A percentile compares a stretch with the other conserved stretches of the same genome.
phyloP scores from a whole-genome alignment of 768 basidiomycete genomes.

The Mycena epipterygia region DNA sequence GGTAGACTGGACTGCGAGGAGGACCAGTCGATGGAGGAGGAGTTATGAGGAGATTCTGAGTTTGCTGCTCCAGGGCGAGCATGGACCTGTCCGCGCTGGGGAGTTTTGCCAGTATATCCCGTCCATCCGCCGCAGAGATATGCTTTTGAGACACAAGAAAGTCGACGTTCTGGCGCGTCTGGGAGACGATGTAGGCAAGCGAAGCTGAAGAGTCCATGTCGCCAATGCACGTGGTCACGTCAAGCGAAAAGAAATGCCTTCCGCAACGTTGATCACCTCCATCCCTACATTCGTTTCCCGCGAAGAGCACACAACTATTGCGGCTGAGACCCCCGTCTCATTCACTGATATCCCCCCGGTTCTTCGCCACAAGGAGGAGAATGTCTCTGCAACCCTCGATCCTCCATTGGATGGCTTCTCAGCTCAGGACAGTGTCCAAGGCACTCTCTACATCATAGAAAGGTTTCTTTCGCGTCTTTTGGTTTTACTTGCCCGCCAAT shows the following conservation, averaged over 20 bases:
- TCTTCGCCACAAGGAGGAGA: constrained; percentile 79
- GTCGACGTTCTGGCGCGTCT: constrained; percentile 68
- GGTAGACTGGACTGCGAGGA: neutral
- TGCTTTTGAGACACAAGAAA: constrained; percentile 66
- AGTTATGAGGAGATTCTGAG: constrained; percentile 26
- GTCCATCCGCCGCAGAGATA: constrained; percentile 60
- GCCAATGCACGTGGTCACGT: neutral
- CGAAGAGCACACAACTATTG: constrained; percentile 77
- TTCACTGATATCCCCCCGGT: constrained; percentile 90
- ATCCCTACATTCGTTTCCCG: constrained; percentile 56
- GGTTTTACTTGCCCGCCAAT: constrained; percentile 9
- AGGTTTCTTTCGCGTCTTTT: constrained; percentile 63
- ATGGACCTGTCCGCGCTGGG: constrained; percentile 38
- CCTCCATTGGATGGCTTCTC: constrained; percentile 76
- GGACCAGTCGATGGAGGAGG: constrained; percentile 17
- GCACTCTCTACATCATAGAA: constrained; percentile 88
- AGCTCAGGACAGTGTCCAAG: constrained; percentile 63
- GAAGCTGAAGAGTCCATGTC: constrained; percentile 21
- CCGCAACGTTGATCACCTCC: constrained; percentile 51
- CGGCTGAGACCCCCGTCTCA: constrained; percentile 86
- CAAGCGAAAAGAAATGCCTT: constrained; percentile 50
- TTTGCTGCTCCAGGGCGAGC: constrained; percentile 26
- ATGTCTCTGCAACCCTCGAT: constrained; percentile 77
- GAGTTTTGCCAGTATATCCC: constrained; percentile 61
- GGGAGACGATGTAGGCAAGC: constrained; percentile 66